Evolutionary conservation across 768 basidiomycete genomes (phyloP).

Genomic region (Trametes sanguinea): DNA sequence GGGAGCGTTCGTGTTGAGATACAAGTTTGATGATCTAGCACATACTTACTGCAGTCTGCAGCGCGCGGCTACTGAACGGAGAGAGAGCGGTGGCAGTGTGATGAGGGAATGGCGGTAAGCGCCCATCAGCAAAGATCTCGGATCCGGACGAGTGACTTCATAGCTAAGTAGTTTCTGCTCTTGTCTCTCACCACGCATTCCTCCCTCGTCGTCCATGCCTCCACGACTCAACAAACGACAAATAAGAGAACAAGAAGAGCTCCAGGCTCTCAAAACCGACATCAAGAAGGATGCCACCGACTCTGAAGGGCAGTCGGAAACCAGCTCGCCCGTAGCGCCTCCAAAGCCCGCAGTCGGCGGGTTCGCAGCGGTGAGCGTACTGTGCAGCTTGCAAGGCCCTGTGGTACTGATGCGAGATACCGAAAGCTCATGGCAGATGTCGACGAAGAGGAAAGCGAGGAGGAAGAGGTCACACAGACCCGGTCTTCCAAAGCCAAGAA

Average conservation of each 20-base stretch:
- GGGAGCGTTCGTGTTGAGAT: no score
- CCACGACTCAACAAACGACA: slow-evolving; percentile 82
- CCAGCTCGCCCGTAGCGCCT: slow-evolving; percentile 23
- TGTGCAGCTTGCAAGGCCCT: no score
- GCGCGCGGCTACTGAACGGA: slow-evolving; percentile 1
- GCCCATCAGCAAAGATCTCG: not conserved
- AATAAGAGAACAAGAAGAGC: slow-evolving; percentile 82
- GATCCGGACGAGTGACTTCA: slow-evolving; percentile 1
- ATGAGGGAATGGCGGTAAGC: not conserved
- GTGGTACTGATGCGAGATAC: no score
- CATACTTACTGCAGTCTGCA: not conserved
- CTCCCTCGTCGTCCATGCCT: slow-evolving; percentile 47
- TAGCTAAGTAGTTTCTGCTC: not conserved
- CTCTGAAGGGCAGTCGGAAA: slow-evolving; percentile 44
- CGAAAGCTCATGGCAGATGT: slow-evolving; percentile 18
- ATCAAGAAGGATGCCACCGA: slow-evolving; percentile 31
- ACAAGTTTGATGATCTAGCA: no score
- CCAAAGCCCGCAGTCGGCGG: slow-evolving; percentile 25
- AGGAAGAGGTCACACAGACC: slow-evolving; percentile 16
- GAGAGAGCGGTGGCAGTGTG: not conserved
- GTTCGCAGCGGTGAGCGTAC: slow-evolving; percentile 26
- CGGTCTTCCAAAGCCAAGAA: slow-evolving; percentile 31
- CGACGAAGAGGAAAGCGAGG: slow-evolving; percentile 13
- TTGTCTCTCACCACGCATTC: not conserved
- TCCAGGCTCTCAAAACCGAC: slow-evolving; percentile 52